phyloP scores from a whole-genome alignment of 2,329 filamentous ascomycete genomes.

The Dactylellina sp. region DNA sequence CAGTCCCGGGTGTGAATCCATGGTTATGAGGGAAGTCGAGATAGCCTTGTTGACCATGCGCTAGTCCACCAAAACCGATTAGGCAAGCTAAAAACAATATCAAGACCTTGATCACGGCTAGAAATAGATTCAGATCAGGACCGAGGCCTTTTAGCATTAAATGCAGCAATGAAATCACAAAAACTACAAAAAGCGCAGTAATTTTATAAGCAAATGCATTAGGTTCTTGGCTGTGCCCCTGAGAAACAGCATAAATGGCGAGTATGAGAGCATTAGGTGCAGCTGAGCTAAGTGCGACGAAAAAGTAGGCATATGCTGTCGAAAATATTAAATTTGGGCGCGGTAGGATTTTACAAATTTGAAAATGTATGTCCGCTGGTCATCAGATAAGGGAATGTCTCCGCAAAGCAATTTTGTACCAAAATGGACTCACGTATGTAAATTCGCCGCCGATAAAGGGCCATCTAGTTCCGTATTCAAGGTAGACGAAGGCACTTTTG shows the following conservation, averaged over 20 bases:
- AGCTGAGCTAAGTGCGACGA: slow-evolving; percentile 6
- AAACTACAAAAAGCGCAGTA: slow-evolving; percentile 3
- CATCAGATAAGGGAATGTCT: background rate
- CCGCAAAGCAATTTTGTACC: background rate
- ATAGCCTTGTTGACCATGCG: background rate
- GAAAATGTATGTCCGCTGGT: background rate
- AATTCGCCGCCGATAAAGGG: slow-evolving; percentile 28
- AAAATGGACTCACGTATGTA: slow-evolving; percentile 14
- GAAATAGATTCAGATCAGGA: slow-evolving; percentile 5
- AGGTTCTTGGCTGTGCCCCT: slow-evolving; percentile 1
- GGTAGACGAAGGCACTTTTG: slow-evolving; percentile 18
- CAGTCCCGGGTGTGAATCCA: background rate
- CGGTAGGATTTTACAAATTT: slow-evolving; percentile 17
- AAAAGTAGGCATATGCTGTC: slow-evolving; percentile 28
- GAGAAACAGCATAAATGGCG: slow-evolving; percentile 7
- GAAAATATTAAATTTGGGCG: slow-evolving; percentile 26
- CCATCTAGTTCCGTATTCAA: slow-evolving; percentile 24
- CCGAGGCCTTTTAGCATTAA: slow-evolving; percentile 3
- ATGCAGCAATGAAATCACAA: slow-evolving; percentile 16
- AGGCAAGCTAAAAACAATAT: slow-evolving; percentile 5
- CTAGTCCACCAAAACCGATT: slow-evolving; percentile 2
- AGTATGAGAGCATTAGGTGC: slow-evolving; percentile 14
- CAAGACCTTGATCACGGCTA: slow-evolving; percentile 3
- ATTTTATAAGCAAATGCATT: slow-evolving; percentile 6
- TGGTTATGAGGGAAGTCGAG: background rate